These are phyloP conservation scores for Kingdonia uniflora DNA, from an alignment of 164 flowering plant genomes.

Conservation along the genomic window DNA sequence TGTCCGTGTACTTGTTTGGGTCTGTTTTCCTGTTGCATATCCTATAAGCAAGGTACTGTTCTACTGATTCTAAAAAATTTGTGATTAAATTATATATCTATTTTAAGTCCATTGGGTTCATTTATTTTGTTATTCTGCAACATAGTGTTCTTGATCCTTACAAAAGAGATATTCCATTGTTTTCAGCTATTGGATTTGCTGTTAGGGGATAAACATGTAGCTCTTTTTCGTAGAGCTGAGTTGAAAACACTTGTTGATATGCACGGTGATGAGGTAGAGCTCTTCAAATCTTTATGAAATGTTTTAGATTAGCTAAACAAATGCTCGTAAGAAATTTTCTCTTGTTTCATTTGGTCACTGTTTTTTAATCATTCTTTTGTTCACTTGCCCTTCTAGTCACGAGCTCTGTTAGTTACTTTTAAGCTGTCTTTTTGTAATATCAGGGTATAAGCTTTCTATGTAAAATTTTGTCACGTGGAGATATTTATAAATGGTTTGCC, in stretches of 20 bases:
- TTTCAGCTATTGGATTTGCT: conserved; percentile 70
- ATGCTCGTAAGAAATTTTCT: no score
- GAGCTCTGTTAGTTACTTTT: no score
- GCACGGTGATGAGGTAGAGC: conserved; percentile 85
- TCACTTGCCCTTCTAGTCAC: no score
- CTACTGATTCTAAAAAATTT: no score
- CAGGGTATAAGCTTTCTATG: no score
- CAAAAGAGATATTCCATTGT: conserved; percentile 5
- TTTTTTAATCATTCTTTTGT: no score
- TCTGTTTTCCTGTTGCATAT: conserved; percentile 91
- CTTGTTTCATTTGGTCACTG: no score
- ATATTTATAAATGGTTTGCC: no score
- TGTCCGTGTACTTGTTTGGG: conserved; percentile 93
- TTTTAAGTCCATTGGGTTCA: not conserved
- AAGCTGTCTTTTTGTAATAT: no score
- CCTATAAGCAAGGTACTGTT: conserved; percentile 99
- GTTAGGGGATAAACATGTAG: conserved; percentile 65
- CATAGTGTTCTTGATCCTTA: conserved; percentile 1
- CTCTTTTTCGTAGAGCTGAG: conserved; percentile 97
- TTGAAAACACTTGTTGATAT: conserved; percentile 86
- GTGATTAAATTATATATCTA: no score
- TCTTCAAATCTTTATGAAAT: not conserved
- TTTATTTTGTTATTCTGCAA: not conserved
- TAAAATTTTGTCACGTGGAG: no score
- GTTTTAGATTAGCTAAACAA: not conserved